Evolutionary conservation across 805 yeast species (phyloP).

Genomic region (Starmerella davenportii): DNA sequence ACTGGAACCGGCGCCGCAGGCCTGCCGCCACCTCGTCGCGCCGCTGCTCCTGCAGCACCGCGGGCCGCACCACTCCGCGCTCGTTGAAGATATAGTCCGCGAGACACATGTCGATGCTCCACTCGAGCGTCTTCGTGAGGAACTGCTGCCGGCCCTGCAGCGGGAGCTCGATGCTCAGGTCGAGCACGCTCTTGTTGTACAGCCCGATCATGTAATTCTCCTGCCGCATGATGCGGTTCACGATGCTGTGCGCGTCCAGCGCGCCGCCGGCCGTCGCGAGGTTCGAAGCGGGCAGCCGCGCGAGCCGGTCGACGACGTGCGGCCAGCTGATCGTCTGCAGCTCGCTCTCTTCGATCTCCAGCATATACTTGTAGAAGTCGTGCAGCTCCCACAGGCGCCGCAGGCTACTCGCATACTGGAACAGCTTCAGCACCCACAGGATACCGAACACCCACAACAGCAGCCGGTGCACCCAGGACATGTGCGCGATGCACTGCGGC

Average conservation of each 20-base stretch:
- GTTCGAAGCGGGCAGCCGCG: constrained; percentile 42
- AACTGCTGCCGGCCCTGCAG: constrained; percentile 24
- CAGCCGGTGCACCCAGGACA: constrained; percentile 35
- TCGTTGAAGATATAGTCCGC: constrained; percentile 71
- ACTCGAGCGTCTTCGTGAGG: constrained; percentile 75
- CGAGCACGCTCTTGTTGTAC: constrained; percentile 58
- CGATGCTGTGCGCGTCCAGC: constrained; percentile 83
- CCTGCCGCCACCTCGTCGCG: constrained; percentile 51
- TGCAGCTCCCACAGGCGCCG: constrained; percentile 54
- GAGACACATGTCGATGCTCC: constrained; percentile 82
- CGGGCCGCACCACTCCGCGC: constrained; percentile 61
- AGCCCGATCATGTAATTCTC: constrained; percentile 88
- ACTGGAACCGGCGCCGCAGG: constrained; percentile 56
- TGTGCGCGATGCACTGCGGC: constrained; percentile 31
- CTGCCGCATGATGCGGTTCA: constrained; percentile 86
- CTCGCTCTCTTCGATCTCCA: constrained; percentile 61
- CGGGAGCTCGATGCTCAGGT: constrained; percentile 43
- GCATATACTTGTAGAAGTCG: constrained; percentile 54
- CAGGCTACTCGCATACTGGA: constrained; percentile 37
- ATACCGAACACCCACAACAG: constrained; percentile 43
- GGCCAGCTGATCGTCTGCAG: constrained; percentile 90
- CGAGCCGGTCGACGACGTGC: constrained; percentile 55
- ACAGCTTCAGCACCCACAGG: constrained; percentile 25
- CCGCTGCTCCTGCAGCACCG: constrained; percentile 52
- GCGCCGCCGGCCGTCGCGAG: constrained; percentile 26